Evolutionary conservation across 2,329 filamentous ascomycete species (phyloP).

Genomic region (Botryotinia convoluta): DNA sequence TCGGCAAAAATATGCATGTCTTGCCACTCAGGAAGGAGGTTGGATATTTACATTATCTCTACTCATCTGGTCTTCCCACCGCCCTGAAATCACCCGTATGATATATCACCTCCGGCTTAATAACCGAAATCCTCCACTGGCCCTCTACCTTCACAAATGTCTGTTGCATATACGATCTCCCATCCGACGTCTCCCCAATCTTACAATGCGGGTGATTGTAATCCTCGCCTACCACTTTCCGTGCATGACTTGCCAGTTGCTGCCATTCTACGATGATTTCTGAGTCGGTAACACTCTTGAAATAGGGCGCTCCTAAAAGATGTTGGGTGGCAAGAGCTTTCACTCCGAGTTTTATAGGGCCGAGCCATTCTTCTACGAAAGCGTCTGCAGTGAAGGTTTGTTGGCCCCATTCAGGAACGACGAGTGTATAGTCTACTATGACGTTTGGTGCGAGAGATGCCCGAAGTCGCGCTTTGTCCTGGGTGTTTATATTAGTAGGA

Average conservation of each 20-base stretch:
- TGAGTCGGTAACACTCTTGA: constrained; percentile 28
- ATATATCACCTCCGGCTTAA: constrained; percentile 28
- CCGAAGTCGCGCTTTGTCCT: background rate
- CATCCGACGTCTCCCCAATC: constrained; percentile 26
- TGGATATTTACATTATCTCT: background rate
- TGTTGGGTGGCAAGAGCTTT: constrained; percentile 31
- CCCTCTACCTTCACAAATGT: constrained; percentile 26
- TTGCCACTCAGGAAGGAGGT: background rate
- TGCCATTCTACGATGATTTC: constrained; percentile 35
- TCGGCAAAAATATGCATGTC: background rate
- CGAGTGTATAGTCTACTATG: constrained; percentile 25
- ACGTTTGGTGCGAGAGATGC: constrained; percentile 24
- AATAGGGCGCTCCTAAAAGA: constrained; percentile 31
- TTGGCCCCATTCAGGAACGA: constrained; percentile 25
- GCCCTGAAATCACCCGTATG: constrained; percentile 27
- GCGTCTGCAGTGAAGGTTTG: constrained; percentile 23
- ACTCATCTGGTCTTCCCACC: constrained; percentile 25
- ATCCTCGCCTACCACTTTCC: constrained; percentile 26
- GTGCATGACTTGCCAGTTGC: constrained; percentile 32
- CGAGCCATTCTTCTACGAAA: constrained; percentile 26
- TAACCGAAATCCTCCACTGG: constrained; percentile 24
- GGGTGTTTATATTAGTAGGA: background rate
- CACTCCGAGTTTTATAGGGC: constrained; percentile 24
- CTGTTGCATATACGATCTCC: constrained; percentile 29
- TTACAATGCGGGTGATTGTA: constrained; percentile 26